These are phyloP conservation scores for Tulasnella sp. DNA, from an alignment of 768 basidiomycete species.

Conservation along the genomic window DNA sequence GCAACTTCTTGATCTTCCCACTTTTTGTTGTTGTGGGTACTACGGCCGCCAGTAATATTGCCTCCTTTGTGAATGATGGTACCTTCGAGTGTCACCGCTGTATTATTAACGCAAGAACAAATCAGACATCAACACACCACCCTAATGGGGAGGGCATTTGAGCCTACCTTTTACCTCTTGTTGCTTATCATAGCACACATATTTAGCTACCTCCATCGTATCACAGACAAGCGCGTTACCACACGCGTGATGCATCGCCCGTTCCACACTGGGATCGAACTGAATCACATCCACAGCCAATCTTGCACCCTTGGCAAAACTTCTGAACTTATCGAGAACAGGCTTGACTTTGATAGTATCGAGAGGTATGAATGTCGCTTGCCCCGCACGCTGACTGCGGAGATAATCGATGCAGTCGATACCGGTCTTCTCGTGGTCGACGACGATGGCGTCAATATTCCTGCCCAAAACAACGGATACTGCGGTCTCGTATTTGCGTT, in stretches of 20 bases:
- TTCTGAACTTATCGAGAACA: constrained; percentile 87
- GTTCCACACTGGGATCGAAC: constrained; percentile 72
- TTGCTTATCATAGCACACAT: constrained; percentile 86
- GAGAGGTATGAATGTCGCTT: constrained; percentile 97
- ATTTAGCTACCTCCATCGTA: constrained; percentile 82
- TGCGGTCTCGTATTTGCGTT: constrained; percentile 83
- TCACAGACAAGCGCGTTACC: constrained; percentile 94
- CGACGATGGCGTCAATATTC: constrained; percentile 91
- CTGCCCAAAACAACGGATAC: constrained; percentile 87
- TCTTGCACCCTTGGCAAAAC: constrained; percentile 78
- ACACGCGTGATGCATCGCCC: constrained; percentile 94
- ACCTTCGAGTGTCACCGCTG: constrained; percentile 93
- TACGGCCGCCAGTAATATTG: constrained; percentile 89
- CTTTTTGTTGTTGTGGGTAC: constrained; percentile 69
- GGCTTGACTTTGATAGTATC: constrained; percentile 94
- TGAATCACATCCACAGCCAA: constrained; percentile 81
- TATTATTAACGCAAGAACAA: not conserved
- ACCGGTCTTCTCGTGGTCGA: constrained; percentile 93
- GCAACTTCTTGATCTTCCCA: constrained; percentile 94
- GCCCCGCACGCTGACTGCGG: constrained; percentile 87
- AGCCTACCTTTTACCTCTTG: constrained; percentile 89
- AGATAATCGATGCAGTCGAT: constrained; percentile 98
- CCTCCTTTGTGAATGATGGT: constrained; percentile 97
- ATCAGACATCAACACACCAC: not conserved
- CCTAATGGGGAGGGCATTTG: not conserved